phyloP scores from a whole-genome alignment of 2,329 filamentous ascomycete genomes.

The Pseudopyricularia cyperi region DNA sequence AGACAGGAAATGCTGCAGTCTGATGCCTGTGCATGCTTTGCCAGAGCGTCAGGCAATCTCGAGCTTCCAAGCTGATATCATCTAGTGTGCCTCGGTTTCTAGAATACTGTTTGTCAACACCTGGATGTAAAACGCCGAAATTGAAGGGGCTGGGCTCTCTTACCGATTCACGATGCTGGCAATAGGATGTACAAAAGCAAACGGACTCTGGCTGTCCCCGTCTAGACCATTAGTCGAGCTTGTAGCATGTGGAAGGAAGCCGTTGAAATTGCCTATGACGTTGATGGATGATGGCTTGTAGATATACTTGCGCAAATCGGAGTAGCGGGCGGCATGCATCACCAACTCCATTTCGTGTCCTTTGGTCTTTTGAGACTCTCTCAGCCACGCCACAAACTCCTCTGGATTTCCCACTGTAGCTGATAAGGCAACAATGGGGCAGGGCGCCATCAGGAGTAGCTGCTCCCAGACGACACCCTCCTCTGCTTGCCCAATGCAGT shows the following conservation, averaged over 20 bases:
- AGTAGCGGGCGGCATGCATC: conserved; percentile 56
- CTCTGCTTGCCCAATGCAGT: conserved; percentile 65
- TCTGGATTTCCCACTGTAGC: conserved; percentile 67
- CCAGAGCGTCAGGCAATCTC: conserved; percentile 58
- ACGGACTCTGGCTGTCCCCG: conserved; percentile 26
- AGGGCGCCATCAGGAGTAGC: conserved; percentile 58
- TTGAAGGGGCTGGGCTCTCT: conserved; percentile 4
- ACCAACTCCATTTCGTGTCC: conserved; percentile 55
- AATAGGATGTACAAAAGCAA: conserved; percentile 56
- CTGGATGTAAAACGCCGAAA: too few relatives aligned
- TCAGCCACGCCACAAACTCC: conserved; percentile 58
- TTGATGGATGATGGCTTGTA: conserved; percentile 34
- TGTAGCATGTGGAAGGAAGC: conserved; percentile 21
- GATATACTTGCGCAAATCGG: conserved; percentile 63
- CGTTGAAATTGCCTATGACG: too few relatives aligned
- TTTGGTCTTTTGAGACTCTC: conserved; percentile 46
- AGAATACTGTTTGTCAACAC: conserved; percentile 1
- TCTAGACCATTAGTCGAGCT: conserved; percentile 25
- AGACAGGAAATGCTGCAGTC: conserved; percentile 34
- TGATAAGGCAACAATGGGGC: conserved; percentile 66
- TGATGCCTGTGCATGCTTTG: conserved; percentile 46
- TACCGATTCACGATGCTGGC: conserved; percentile 45
- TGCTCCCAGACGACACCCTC: conserved; percentile 73
- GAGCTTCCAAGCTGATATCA: conserved; percentile 56
- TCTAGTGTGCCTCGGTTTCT: conserved; percentile 49